A percentile compares a stretch with the other conserved stretches of the same genome.
Conservation (phyloP, 169 alveolate genomes). For the Plasmodium blacklocki region DNA sequence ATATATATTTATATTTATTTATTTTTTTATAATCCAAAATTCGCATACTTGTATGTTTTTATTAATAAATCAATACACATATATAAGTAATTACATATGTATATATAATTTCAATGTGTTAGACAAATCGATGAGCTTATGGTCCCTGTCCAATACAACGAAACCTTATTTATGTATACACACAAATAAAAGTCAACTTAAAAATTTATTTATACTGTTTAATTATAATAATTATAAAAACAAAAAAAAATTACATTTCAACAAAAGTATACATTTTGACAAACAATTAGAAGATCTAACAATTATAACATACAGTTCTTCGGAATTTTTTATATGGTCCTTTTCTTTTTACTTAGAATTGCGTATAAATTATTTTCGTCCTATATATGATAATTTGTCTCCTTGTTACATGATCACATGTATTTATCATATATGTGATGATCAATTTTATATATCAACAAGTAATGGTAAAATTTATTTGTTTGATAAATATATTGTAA, state of each 20-base stretch:
- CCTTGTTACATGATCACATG: not conserved
- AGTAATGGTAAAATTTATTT: constrained; percentile 2
- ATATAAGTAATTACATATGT: too few species aligned
- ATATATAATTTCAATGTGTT: not conserved
- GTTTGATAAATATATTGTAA: not conserved
- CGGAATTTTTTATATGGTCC: not conserved
- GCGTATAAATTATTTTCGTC: not conserved
- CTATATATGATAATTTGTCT: not conserved
- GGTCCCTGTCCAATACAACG: not conserved
- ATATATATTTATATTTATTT: too few species aligned
- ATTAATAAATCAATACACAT: too few species aligned
- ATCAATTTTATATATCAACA: not conserved
- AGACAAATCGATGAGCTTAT: not conserved
- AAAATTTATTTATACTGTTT: not conserved
- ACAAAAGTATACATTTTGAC: not conserved
- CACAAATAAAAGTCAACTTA: not conserved
- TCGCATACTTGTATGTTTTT: too few species aligned
- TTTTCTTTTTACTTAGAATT: not conserved
- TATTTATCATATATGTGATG: not conserved
- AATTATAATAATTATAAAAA: not conserved
- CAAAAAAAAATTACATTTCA: not conserved
- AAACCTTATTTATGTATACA: not conserved
- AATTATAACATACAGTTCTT: not conserved
- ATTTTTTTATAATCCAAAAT: too few species aligned
- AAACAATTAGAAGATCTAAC: not conserved